These are phyloP conservation scores for Cicer pinnatifidum DNA, from an alignment of 306 rosid genomes.

Conservation along the genomic window DNA sequence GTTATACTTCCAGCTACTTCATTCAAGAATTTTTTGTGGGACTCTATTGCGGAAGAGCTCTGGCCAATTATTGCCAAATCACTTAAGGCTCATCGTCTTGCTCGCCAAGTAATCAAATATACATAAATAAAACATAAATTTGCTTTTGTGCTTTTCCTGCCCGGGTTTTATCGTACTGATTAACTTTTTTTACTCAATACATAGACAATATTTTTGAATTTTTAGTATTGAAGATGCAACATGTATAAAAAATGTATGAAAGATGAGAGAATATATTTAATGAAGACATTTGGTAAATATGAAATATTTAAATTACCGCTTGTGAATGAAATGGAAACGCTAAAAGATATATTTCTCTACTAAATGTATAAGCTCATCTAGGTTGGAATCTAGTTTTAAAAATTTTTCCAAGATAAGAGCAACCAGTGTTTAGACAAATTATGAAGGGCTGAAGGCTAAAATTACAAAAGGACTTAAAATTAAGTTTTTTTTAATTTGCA, in stretches of 20 bases:
- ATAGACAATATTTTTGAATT: not conserved
- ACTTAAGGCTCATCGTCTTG: constrained; percentile 75
- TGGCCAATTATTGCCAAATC: constrained; percentile 80
- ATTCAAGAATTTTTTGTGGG: constrained; percentile 76
- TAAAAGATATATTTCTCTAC: not conserved
- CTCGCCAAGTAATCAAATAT: constrained; percentile 73
- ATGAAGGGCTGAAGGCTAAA: constrained; percentile 9
- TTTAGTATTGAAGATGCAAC: constrained; percentile 20
- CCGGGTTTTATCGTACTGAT: constrained; percentile 24
- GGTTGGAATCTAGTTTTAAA: constrained; percentile 20
- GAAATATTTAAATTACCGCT: constrained; percentile 3
- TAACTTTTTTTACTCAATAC: constrained; percentile 9
- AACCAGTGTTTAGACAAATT: constrained; percentile 18
- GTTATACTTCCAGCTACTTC: constrained; percentile 75
- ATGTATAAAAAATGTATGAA: constrained; percentile 2
- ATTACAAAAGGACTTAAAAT: constrained; percentile 16
- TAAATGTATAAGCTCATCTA: constrained; percentile 22
- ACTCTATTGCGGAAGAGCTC: constrained; percentile 66
- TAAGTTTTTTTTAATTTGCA: constrained; percentile 35
- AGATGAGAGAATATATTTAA: constrained; percentile 28
- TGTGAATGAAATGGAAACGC: constrained; percentile 2
- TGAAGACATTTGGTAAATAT: constrained; percentile 35
- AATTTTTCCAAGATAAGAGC: constrained; percentile 10
- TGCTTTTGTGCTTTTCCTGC: constrained; percentile 22
- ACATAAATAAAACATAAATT: constrained; percentile 22